phyloP scores from a whole-genome alignment of 2,329 filamentous ascomycete genomes.

The Helicocarpus griseus region DNA sequence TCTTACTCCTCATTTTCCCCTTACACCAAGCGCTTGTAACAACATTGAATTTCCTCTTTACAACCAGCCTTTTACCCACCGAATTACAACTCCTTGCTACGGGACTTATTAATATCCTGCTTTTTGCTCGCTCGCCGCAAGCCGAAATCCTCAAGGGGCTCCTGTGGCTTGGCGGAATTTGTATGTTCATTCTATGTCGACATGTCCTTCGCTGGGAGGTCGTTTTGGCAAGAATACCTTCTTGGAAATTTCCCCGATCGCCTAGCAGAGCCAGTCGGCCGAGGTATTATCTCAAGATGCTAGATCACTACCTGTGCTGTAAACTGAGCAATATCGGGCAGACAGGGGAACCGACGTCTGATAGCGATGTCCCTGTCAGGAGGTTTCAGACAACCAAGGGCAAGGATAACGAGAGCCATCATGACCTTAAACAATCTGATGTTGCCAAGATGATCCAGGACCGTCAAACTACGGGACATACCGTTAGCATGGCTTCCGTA shows the following conservation, averaged over 20 bases:
- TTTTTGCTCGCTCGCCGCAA: slow-evolving; percentile 73
- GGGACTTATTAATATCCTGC: slow-evolving; percentile 67
- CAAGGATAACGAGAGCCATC: neutral
- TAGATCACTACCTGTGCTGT: slow-evolving; percentile 38
- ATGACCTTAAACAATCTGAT: neutral
- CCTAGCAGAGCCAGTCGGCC: slow-evolving; percentile 28
- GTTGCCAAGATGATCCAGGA: neutral
- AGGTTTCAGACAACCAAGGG: slow-evolving; percentile 5
- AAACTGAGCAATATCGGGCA: slow-evolving; percentile 32
- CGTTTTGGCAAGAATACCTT: slow-evolving; percentile 74
- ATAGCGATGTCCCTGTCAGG: slow-evolving; percentile 26
- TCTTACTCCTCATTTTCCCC: slow-evolving; percentile 61
- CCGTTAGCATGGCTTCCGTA: slow-evolving; percentile 10
- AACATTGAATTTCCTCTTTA: slow-evolving; percentile 70
- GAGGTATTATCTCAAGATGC: slow-evolving; percentile 31
- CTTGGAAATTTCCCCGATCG: slow-evolving; percentile 70
- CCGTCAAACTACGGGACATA: no score
- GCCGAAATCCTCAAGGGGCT: slow-evolving; percentile 74
- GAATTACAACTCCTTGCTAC: slow-evolving; percentile 83
- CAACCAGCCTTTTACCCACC: slow-evolving; percentile 75
- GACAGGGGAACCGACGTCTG: slow-evolving; percentile 25
- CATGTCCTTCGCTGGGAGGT: slow-evolving; percentile 75
- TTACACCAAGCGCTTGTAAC: slow-evolving; percentile 69
- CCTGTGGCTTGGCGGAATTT: slow-evolving; percentile 73
- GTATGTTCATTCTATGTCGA: slow-evolving; percentile 62